These are phyloP conservation scores for Coemansia asiatica DNA, from an alignment of 192 early-diverging fungal species.

Conservation along the genomic window DNA sequence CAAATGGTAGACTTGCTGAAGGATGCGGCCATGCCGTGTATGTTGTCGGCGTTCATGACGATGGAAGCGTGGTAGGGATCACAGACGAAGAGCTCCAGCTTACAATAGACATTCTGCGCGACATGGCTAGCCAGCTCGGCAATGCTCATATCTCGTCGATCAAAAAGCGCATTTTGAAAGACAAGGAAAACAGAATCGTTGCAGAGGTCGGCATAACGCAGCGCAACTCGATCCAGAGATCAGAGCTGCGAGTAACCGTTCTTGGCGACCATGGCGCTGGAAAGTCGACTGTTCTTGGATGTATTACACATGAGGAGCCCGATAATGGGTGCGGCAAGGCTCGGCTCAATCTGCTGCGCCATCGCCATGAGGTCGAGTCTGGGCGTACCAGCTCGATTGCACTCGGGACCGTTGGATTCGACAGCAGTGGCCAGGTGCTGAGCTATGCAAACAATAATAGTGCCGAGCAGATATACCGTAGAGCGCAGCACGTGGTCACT, in stretches of 20 bases:
- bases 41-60: slow-evolving; percentile 85
- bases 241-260: slow-evolving; percentile 81
- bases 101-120: slow-evolving; percentile 23
- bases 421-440: slow-evolving; percentile 64
- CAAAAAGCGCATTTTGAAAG: slow-evolving; percentile 23
- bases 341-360: slow-evolving; percentile 79
- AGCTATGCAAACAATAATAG: slow-evolving; percentile 77
- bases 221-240: slow-evolving; percentile 62
- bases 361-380: slow-evolving; percentile 87
- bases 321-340: slow-evolving; percentile 89
- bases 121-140: slow-evolving; percentile 42
- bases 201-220: slow-evolving; percentile 76
- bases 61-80: slow-evolving; percentile 77
- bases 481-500: slow-evolving; percentile 75
- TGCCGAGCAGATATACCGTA: slow-evolving; percentile 76
- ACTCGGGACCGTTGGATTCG: slow-evolving; percentile 84
- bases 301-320: slow-evolving; percentile 73
- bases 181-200: slow-evolving; percentile 53
- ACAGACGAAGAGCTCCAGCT: slow-evolving; percentile 40
- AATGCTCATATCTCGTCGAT: slow-evolving; percentile 40
- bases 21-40: slow-evolving; percentile 86
- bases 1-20: slow-evolving; percentile 84
- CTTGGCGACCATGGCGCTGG: slow-evolving; percentile 78
- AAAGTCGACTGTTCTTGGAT: slow-evolving; percentile 85
- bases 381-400: slow-evolving; percentile 91